These are phyloP conservation scores for Fraxinus floribunda DNA, from an alignment of 305 asterid species.

Conservation along the genomic window DNA sequence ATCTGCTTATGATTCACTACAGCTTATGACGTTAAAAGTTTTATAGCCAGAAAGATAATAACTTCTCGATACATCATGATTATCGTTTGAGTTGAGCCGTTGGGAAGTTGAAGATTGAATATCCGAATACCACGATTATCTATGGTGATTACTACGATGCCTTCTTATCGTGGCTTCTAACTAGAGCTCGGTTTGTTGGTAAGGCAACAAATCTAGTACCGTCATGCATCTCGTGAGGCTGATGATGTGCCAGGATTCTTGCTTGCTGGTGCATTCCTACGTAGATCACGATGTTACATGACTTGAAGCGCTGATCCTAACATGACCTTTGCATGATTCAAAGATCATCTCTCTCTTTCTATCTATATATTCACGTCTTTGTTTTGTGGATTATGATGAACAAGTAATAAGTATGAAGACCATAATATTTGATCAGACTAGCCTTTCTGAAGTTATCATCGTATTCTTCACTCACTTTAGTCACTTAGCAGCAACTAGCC, in stretches of 20 bases:
- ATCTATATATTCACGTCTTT: background rate
- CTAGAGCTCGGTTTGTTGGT: background rate
- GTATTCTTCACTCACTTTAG: conserved; percentile 16
- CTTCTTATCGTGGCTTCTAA: conserved; percentile 3
- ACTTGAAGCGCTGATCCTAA: background rate
- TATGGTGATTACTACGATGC: conserved; percentile 31
- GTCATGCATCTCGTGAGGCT: background rate
- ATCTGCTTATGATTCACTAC: no score
- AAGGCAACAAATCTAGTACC: background rate
- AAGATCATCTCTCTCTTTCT: background rate
- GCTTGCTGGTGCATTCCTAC: background rate
- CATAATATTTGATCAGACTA: background rate
- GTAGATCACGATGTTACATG: background rate
- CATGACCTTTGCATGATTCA: background rate
- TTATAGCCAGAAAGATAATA: conserved; percentile 7
- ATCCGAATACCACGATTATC: conserved; percentile 11
- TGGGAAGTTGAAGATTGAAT: background rate
- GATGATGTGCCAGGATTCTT: background rate
- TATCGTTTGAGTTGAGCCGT: conserved; percentile 15
- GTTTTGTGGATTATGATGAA: background rate
- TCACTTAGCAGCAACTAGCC: conserved; percentile 18
- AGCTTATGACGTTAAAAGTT: conserved; percentile 3
- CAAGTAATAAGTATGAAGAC: background rate
- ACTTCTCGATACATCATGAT: conserved; percentile 15
- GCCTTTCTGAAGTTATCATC: background rate